phyloP scores from a whole-genome alignment of 2,329 filamentous ascomycete species.

The Zelopaecilomyces penicillatus region DNA sequence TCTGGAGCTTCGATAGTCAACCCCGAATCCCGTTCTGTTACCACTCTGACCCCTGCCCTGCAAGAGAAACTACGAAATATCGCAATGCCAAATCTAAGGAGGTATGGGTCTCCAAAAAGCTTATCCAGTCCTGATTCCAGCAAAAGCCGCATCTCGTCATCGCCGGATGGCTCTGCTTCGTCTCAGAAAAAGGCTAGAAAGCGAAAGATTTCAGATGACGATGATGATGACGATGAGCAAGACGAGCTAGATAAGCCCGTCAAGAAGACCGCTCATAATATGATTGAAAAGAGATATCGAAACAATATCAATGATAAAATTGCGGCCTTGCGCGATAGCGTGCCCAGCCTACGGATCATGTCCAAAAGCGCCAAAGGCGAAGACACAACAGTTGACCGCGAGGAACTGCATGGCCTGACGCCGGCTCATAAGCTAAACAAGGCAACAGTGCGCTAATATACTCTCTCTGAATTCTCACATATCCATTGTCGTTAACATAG shows the following conservation, averaged over 20 bases:
- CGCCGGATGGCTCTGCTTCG: slow-evolving; percentile 45
- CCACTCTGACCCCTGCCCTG: slow-evolving; percentile 45
- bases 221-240: slow-evolving; percentile 46
- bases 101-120: slow-evolving; percentile 51
- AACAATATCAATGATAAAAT: slow-evolving; percentile 98
- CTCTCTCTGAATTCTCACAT: neutral
- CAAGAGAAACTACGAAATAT: slow-evolving; percentile 54
- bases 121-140: slow-evolving; percentile 51
- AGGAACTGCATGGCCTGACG: slow-evolving; percentile 66
- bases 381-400: slow-evolving; percentile 63
- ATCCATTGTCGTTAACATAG: neutral
- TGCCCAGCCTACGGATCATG: slow-evolving; percentile 82
- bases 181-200: slow-evolving; percentile 50
- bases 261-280: slow-evolving; percentile 96
- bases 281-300: slow-evolving; percentile 95
- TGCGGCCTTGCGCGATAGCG: slow-evolving; percentile 80
- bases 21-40: slow-evolving; percentile 17
- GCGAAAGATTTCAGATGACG: slow-evolving; percentile 58
- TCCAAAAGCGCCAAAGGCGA: slow-evolving; percentile 61
- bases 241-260: slow-evolving; percentile 45
- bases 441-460: slow-evolving; percentile 56
- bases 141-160: slow-evolving; percentile 41
- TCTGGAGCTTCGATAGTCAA: slow-evolving; percentile 21
- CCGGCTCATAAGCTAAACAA: slow-evolving; percentile 95
- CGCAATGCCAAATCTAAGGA: slow-evolving; percentile 55